Conservation (phyloP, 495 filamentous ascomycete genomes). For the Astrocystis sublimbata region DNA sequence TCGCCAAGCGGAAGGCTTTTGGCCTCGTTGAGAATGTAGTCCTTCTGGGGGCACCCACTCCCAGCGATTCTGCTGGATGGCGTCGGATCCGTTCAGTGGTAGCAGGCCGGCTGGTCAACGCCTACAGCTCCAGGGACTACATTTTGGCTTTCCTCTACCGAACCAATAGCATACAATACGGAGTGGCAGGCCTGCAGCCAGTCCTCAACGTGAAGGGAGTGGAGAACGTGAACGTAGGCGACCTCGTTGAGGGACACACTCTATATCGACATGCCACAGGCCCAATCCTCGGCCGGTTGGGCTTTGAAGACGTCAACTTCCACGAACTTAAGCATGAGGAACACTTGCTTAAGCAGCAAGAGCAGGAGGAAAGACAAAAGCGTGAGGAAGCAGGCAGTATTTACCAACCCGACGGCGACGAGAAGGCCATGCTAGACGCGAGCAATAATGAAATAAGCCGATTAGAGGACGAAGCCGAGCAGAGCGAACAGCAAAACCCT, state of each 20-base stretch:
- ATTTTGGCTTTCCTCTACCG: conserved; percentile 62
- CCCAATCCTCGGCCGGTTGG: conserved; percentile 57
- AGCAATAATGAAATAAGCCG: conserved; percentile 17
- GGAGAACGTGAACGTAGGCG: conserved; percentile 61
- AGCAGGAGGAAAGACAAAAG: conserved; percentile 42
- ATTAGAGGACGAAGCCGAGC: conserved; percentile 18
- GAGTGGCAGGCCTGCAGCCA: conserved; percentile 58
- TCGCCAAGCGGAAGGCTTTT: conserved; percentile 78
- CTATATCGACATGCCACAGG: conserved; percentile 59
- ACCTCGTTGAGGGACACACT: conserved; percentile 57
- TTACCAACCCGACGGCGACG: neutral
- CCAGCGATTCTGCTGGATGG: conserved; percentile 56
- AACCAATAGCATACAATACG: conserved; percentile 56
- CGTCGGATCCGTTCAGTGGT: conserved; percentile 58
- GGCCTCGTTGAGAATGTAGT: conserved; percentile 85
- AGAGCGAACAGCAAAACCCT: conserved; percentile 12
- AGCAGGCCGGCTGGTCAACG: conserved; percentile 58
- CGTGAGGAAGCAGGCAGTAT: conserved; percentile 26
- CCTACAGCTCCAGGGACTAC: conserved; percentile 62
- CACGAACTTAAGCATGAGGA: conserved; percentile 48
- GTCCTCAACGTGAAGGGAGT: conserved; percentile 55
- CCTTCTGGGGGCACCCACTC: conserved; percentile 80
- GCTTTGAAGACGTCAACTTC: conserved; percentile 58
- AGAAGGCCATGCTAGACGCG: conserved; percentile 9
- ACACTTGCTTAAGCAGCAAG: conserved; percentile 38